These are phyloP conservation scores for Brassica balearica DNA, from an alignment of 441 rosid genomes.

Conservation along the genomic window DNA sequence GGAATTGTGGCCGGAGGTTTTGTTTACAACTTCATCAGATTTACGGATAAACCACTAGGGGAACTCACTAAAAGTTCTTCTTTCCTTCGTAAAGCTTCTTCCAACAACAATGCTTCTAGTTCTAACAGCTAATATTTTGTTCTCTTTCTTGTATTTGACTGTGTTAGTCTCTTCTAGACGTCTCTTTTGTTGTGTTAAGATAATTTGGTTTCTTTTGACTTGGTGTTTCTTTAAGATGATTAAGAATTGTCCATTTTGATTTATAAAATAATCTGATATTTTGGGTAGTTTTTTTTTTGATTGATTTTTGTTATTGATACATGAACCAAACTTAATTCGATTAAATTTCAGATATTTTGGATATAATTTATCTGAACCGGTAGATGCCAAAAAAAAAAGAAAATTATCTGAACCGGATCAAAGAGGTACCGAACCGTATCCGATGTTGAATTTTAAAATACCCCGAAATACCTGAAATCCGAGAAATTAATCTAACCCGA, in stretches of 20 bases:
- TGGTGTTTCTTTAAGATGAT: neutral
- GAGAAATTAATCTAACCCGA: no score
- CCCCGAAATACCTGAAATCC: no score
- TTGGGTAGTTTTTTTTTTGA: neutral
- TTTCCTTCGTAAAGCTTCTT: neutral
- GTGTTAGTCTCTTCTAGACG: neutral
- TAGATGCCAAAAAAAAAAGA: no score
- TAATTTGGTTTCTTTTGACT: neutral
- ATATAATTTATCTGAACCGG: no score
- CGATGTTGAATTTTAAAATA: no score
- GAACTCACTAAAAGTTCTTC: neutral
- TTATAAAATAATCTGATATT: no score
- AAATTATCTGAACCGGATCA: no score
- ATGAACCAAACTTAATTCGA: no score
- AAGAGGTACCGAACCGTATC: no score
- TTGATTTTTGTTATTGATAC: no score
- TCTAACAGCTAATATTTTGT: neutral
- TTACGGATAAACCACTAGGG: neutral
- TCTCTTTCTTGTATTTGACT: neutral
- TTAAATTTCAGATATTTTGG: no score
- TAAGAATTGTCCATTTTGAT: neutral
- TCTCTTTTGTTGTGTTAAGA: neutral
- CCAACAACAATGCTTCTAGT: slow-evolving; percentile 5
- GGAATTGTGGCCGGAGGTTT: slow-evolving; percentile 5
- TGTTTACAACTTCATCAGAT: slow-evolving; percentile 1